These are phyloP conservation scores for Fraxinus anomala DNA, from an alignment of 257 asterid genomes.

Conservation along the genomic window DNA sequence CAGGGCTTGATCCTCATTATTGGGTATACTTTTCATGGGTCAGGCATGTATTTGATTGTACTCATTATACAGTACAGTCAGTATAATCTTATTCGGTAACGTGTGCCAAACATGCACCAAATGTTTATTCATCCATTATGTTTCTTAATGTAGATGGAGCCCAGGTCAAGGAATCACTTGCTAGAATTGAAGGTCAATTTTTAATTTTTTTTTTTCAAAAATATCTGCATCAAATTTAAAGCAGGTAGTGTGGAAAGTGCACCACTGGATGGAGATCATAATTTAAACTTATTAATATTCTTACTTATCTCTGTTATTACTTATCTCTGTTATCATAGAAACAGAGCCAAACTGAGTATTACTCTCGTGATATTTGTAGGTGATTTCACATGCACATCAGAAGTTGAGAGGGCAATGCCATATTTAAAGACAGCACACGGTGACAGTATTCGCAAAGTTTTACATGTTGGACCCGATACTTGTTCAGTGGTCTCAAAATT, in stretches of 20 bases:
- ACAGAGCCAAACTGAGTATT: not conserved
- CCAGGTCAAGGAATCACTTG: not conserved
- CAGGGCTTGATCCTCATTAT: constrained; percentile 41
- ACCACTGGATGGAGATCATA: too few relatives aligned
- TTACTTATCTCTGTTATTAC: not conserved
- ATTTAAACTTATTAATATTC: not conserved
- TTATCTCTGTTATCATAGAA: not conserved
- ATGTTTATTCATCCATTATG: too few relatives aligned
- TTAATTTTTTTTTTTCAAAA: too few relatives aligned
- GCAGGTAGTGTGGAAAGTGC: not conserved
- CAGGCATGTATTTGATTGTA: constrained; percentile 29
- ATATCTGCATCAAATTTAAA: not conserved
- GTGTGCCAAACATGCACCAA: not conserved
- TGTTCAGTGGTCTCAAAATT: constrained; percentile 71
- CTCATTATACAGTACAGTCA: too few relatives aligned
- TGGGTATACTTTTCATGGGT: constrained; percentile 36
- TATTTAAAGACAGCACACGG: constrained; percentile 68
- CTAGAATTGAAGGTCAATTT: not conserved
- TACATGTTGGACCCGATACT: constrained; percentile 87
- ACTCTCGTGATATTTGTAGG: constrained; percentile 36
- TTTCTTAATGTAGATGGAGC: not conserved
- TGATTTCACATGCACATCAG: constrained; percentile 64
- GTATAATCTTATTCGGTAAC: too few relatives aligned
- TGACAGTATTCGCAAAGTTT: constrained; percentile 62
- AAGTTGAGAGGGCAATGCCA: constrained; percentile 60